A percentile compares a stretch with the other conserved stretches of the same genome.
phyloP scores from a whole-genome alignment of 345 rosid species.

The Arabis hirsuta region DNA sequence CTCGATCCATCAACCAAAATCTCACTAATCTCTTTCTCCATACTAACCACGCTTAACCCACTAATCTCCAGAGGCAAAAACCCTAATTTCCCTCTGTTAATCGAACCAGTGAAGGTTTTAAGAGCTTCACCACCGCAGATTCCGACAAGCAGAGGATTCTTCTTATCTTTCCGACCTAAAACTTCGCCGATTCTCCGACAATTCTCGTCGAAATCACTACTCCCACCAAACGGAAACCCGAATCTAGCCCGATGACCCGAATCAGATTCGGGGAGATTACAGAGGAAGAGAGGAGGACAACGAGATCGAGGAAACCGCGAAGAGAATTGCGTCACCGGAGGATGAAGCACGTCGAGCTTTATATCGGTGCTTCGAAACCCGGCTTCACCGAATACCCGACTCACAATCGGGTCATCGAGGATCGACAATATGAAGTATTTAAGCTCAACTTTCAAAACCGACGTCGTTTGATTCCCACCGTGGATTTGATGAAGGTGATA shows the following conservation, averaged over 20 bases:
- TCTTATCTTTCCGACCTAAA: conserved; percentile 48
- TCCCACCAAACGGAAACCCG: conserved; percentile 42
- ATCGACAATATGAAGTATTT: conserved; percentile 62
- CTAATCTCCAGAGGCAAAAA: conserved; percentile 49
- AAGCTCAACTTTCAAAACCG: conserved; percentile 66
- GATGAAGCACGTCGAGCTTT: conserved; percentile 64
- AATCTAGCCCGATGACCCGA: conserved; percentile 41
- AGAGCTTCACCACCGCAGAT: conserved; percentile 54
- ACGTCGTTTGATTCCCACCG: conserved; percentile 35
- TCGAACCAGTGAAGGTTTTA: conserved; percentile 46
- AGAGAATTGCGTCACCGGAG: conserved; percentile 49
- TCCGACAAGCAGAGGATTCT: conserved; percentile 60
- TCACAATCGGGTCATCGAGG: conserved; percentile 75
- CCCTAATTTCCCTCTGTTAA: conserved; percentile 45
- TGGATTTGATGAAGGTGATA: conserved; percentile 71
- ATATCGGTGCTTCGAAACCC: conserved; percentile 72
- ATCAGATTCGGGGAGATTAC: conserved; percentile 52
- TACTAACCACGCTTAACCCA: conserved; percentile 49
- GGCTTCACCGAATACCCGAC: conserved; percentile 68
- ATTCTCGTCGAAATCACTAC: conserved; percentile 49
- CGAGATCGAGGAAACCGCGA: conserved; percentile 44
- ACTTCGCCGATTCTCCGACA: conserved; percentile 54
- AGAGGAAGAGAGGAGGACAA: conserved; percentile 54
- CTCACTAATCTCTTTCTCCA: conserved; percentile 52
- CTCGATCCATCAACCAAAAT: conserved; percentile 39